A percentile compares a stretch with the other conserved stretches of the same genome.
Evolutionary conservation across 495 filamentous ascomycete genomes (phyloP).

Genomic region (Lophiotrema nucula): DNA sequence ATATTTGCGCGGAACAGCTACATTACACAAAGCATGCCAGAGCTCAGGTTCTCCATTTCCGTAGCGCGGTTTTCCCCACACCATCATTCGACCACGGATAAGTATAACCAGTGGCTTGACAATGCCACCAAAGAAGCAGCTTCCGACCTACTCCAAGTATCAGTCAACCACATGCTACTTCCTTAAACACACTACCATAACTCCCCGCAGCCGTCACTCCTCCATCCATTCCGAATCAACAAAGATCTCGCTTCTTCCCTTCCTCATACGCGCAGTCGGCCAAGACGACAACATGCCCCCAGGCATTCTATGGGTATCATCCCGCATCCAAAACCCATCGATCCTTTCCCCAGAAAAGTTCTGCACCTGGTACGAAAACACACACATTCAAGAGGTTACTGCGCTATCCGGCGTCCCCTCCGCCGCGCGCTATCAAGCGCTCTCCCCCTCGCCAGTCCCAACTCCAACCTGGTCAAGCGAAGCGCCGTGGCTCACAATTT

Average conservation of each 20-base stretch:
- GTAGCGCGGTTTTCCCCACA: not conserved
- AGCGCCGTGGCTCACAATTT: constrained; percentile 33
- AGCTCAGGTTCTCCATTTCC: not conserved
- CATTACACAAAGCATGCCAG: not conserved
- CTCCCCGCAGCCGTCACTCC: not conserved
- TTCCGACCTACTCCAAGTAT: not conserved
- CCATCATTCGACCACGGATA: not conserved
- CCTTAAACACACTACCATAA: not conserved
- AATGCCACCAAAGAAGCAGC: too few relatives aligned
- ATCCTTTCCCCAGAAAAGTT: constrained; percentile 19
- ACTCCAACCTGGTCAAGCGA: not conserved
- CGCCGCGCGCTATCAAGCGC: constrained; percentile 28
- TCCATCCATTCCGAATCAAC: not conserved
- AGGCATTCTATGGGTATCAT: constrained; percentile 33
- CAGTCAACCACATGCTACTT: not conserved
- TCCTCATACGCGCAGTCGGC: not conserved
- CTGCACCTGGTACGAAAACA: constrained; percentile 35
- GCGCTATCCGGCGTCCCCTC: constrained; percentile 24
- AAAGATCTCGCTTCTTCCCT: not conserved
- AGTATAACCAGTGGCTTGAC: not conserved
- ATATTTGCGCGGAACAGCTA: not conserved
- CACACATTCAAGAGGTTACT: constrained; percentile 32
- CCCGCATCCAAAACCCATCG: constrained; percentile 10
- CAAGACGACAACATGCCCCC: constrained; percentile 12
- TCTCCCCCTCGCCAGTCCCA: not conserved